Evolutionary conservation across 768 basidiomycete species (phyloP).

Genomic region (Cytidiella melzeri): DNA sequence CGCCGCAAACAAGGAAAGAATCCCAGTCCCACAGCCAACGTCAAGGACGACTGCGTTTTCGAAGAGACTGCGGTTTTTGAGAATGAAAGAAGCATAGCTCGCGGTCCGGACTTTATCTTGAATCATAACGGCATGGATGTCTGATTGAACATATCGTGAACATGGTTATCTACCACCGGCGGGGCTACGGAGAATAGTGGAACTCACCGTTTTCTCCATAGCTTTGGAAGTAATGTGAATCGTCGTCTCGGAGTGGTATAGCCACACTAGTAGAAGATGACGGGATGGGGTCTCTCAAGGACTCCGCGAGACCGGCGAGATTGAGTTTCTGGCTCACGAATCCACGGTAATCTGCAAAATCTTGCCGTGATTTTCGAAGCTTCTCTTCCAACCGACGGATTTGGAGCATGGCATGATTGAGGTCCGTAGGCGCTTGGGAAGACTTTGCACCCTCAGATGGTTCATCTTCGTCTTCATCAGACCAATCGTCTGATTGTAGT

Average conservation of each 20-base stretch:
- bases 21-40: conserved; percentile 94
- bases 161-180: not conserved
- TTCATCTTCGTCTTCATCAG: conserved; percentile 60
- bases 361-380: conserved; percentile 50
- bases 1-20: conserved; percentile 87
- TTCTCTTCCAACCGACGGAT: conserved; percentile 59
- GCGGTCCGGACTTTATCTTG: conserved; percentile 92
- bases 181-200: not conserved
- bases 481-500: conserved; percentile 63
- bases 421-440: conserved; percentile 23
- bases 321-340: conserved; percentile 52
- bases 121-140: conserved; percentile 96
- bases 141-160: conserved; percentile 30
- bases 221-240: conserved; percentile 89
- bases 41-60: conserved; percentile 84
- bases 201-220: conserved; percentile 79
- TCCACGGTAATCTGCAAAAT: conserved; percentile 55
- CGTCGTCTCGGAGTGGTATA: conserved; percentile 63
- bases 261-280: conserved; percentile 19
- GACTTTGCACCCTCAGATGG: conserved; percentile 12
- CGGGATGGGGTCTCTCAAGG: conserved; percentile 28
- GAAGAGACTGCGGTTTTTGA: conserved; percentile 77
- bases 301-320: conserved; percentile 37
- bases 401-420: conserved; percentile 32
- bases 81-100: conserved; percentile 87